Base-by-base conservation (phyloP, 768 basidiomycete species). In the Termitomyces sp. region DNA sequence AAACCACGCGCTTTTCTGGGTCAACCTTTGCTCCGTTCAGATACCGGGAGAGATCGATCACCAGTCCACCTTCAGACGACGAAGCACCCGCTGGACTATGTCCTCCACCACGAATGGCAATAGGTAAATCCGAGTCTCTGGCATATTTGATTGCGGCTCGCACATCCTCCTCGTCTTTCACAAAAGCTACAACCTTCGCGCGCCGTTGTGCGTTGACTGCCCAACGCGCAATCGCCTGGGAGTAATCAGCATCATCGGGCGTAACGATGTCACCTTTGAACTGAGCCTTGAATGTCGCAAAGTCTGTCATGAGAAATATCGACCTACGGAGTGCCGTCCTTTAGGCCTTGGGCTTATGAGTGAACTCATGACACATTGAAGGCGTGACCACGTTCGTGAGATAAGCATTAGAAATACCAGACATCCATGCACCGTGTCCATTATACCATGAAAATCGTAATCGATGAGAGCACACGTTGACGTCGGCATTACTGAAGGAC, bases 101-200 rank as follows among this genome's bases (percentile, higher is more conserved):
- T 1, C 75, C 76, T 4, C 77, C 77, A 17, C 75, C 72, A 16
- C 65, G 61, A 51, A 77, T 65, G 2, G 71, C 74, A 30, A 76
- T 61, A 19, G 63, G 64, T 1, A 76, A 55, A 14, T 17, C 42
- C 19, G 54, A 53, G 12, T 45, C 44, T 40, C 52, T 19, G 9
- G 63, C 63, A 41, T 62, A 62, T 12, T 44, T 37, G 47, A 66
- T 57, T 3, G 63, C 61, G 2, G 58, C 32, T 23, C 32, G 55
- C 16, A 65, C 59, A 30, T 63, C 64, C 40, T 56, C 44, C 30
- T 57, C 47, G 17, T 58, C 53, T 47, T 57, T 65, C 14, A 62
- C 61, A 35, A 61, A 65, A 16, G 61, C 60, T 14, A 65, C 62
- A 10, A 61, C 16, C 12, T 56, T 60, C 19, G 64, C 64, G n/a